These are phyloP conservation scores for Flaveria brownii DNA, from an alignment of 129 eudicot genomes.

Conservation along the genomic window DNA sequence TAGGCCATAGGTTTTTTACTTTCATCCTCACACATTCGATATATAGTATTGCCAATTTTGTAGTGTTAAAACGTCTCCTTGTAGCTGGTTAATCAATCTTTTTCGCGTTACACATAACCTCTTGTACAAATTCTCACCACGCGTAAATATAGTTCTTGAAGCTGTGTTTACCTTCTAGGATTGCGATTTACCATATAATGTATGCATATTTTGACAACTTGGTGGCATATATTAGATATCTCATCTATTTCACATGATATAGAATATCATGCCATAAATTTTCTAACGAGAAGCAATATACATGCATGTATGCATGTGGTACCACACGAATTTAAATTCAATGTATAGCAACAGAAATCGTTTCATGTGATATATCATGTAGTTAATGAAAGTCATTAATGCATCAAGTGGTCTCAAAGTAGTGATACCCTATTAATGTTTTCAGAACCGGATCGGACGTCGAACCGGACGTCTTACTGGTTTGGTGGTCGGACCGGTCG, in stretches of 20 bases:
- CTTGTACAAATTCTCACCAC: not conserved
- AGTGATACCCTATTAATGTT: no score
- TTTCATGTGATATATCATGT: conserved; percentile 12
- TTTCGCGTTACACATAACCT: not conserved
- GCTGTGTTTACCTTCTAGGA: not conserved
- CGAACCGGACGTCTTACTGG: no score
- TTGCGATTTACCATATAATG: not conserved
- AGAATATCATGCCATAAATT: not conserved
- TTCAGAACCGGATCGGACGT: no score
- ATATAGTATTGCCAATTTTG: conserved; percentile 29
- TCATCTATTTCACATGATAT: conserved; percentile 5
- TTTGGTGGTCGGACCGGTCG: no score
- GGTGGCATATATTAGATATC: not conserved
- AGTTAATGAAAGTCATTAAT: not conserved
- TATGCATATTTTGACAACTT: not conserved
- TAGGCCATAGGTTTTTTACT: conserved; percentile 22
- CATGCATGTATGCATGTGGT: conserved; percentile 22
- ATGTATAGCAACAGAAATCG: not conserved
- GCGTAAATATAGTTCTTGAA: not conserved
- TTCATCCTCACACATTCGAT: not conserved
- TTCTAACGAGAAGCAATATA: not conserved
- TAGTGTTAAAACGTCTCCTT: conserved; percentile 4
- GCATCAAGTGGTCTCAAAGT: not conserved
- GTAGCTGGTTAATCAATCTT: not conserved
- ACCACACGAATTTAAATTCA: not conserved